Conservation (phyloP, 2,329 filamentous ascomycete species). For the Aspergillus sp. region DNA sequence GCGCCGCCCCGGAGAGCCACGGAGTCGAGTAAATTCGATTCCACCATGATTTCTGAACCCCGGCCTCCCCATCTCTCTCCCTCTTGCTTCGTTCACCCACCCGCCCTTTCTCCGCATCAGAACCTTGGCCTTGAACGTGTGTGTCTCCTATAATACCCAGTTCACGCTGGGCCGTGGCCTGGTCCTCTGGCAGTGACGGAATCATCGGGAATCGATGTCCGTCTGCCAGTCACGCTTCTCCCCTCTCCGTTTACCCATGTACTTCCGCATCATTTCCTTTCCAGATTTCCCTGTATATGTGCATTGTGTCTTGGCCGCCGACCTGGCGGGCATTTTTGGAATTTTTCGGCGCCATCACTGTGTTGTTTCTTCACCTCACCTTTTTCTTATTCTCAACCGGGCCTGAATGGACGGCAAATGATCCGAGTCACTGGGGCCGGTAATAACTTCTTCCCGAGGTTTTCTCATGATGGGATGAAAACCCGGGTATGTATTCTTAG, state of each 20-base stretch:
- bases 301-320: conserved; percentile 35
- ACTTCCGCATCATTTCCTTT: conserved; percentile 14
- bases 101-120: conserved; percentile 17
- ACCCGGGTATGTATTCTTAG: conserved; percentile 19
- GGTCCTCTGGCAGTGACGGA: conserved; percentile 19
- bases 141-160: conserved; percentile 19
- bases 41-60: conserved; percentile 10
- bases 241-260: conserved; percentile 31
- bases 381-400: conserved; percentile 13
- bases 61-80: conserved; percentile 18
- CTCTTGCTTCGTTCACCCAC: conserved; percentile 13
- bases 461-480: conserved; percentile 1
- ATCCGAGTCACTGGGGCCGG: conserved; percentile 9
- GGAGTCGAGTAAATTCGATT: conserved; percentile 38
- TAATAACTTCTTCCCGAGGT: conserved; percentile 9
- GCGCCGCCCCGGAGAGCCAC: conserved; percentile 36
- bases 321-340: conserved; percentile 31
- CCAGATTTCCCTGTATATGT: conserved; percentile 33
- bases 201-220: conserved; percentile 12
- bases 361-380: conserved; percentile 15
- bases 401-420: conserved; percentile 1
- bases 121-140: conserved; percentile 17
- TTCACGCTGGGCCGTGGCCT: conserved; percentile 29
- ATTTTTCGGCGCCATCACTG: conserved; percentile 35
- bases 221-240: conserved; percentile 10